Conservation (phyloP, 2,329 filamentous ascomycete genomes). For the Verticillium dahliae region DNA sequence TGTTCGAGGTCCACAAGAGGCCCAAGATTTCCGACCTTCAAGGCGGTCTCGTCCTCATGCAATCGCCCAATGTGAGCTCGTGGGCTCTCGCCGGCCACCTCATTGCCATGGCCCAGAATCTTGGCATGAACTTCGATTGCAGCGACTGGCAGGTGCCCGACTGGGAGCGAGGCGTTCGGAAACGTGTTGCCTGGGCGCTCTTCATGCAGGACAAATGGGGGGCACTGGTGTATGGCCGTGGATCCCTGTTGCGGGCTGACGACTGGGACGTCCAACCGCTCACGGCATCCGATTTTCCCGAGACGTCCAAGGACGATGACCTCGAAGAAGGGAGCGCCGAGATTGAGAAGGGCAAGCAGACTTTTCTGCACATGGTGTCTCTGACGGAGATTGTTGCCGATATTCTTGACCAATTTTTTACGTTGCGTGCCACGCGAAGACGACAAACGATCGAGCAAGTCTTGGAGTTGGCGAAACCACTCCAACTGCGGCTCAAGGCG, state of each 20-base stretch:
- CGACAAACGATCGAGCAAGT: conserved; percentile 15
- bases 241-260: conserved; percentile 38
- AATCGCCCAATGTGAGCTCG: conserved; percentile 23
- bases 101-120: conserved; percentile 38
- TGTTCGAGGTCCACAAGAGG: conserved; percentile 26
- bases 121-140: conserved; percentile 46
- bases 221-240: conserved; percentile 44
- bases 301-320: conserved; percentile 17
- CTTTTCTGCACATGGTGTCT: conserved; percentile 36
- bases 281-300: conserved; percentile 15
- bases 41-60: conserved; percentile 35
- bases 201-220: conserved; percentile 55
- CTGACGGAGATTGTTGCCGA: conserved; percentile 37
- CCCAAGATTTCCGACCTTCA: conserved; percentile 37
- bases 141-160: conserved; percentile 44
- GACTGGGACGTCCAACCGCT: conserved; percentile 41
- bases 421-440: conserved; percentile 4
- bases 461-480: conserved; percentile 37
- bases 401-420: conserved; percentile 23
- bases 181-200: conserved; percentile 49
- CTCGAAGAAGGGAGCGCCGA: conserved; percentile 25
- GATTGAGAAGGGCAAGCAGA: conserved; percentile 27
- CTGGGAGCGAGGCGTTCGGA: conserved; percentile 49
- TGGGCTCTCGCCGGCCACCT: conserved; percentile 32
- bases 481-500: conserved; percentile 36